Conservation (phyloP, 805 yeast genomes). For the Huiozyma sinensis region DNA sequence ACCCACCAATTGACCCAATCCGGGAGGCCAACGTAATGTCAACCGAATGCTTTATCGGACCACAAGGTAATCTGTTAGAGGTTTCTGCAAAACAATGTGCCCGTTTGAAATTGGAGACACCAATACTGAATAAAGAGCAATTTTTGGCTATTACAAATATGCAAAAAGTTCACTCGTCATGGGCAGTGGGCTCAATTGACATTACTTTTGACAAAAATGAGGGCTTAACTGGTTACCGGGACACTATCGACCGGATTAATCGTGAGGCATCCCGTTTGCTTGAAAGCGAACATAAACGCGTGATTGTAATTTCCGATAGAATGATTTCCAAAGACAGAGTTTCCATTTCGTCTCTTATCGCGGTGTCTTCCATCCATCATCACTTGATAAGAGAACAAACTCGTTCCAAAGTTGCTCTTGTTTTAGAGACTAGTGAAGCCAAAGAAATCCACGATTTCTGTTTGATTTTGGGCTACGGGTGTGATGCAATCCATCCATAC, state of each 20-base stretch:
- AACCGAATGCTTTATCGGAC: conserved; percentile 92
- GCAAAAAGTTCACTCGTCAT: conserved; percentile 65
- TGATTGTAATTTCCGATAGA: conserved; percentile 70
- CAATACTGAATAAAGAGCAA: conserved; percentile 66
- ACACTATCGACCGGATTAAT: conserved; percentile 78
- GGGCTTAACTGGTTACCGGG: conserved; percentile 77
- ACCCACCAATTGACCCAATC: conserved; percentile 97
- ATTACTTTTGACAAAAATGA: conserved; percentile 77
- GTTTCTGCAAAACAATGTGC: conserved; percentile 89
- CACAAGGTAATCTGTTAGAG: conserved; percentile 89
- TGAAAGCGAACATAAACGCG: conserved; percentile 51
- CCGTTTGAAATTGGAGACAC: conserved; percentile 72
- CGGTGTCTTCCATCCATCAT: conserved; percentile 96
- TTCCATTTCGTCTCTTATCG: conserved; percentile 78
- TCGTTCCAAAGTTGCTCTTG: conserved; percentile 86
- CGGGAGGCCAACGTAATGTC: conserved; percentile 97
- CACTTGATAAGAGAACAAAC: conserved; percentile 91
- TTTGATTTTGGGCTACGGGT: conserved; percentile 92
- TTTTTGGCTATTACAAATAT: conserved; percentile 66
- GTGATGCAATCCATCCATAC: conserved; percentile 92
- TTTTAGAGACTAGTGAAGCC: conserved; percentile 93
- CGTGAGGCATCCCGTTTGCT: conserved; percentile 80
- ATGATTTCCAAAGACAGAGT: conserved; percentile 49
- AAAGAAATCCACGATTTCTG: conserved; percentile 96
- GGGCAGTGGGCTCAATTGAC: conserved; percentile 78